phyloP scores from a whole-genome alignment of 768 basidiomycete genomes.

The Kockovaella imperatae region DNA sequence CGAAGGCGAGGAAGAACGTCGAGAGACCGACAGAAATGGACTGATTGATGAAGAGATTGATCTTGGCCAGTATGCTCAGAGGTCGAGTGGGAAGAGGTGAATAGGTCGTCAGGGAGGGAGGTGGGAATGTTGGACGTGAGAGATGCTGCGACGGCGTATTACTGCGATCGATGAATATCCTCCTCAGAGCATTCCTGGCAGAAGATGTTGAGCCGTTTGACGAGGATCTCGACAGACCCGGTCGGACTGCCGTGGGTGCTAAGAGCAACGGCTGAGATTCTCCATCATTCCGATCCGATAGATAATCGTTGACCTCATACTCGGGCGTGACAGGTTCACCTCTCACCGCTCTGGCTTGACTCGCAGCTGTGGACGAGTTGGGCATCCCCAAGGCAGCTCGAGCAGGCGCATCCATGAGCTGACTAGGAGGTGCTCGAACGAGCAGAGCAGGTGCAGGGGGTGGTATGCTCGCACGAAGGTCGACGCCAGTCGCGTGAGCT shows the following conservation, averaged over 20 bases:
- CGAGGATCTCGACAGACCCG: conserved; percentile 23
- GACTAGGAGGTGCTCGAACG: conserved; percentile 25
- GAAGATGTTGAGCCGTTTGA: conserved; percentile 27
- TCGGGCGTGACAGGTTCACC: conserved; percentile 34
- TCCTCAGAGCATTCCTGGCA: conserved; percentile 24
- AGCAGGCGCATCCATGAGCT: conserved; percentile 40
- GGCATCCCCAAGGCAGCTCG: conserved; percentile 42
- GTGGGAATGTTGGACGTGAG: conserved; percentile 42
- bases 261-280: conserved; percentile 7
- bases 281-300: background rate
- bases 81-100: conserved; percentile 37
- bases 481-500: background rate
- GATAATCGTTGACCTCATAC: conserved; percentile 25
- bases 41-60: conserved; percentile 45
- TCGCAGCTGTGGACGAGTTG: conserved; percentile 32
- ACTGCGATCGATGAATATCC: conserved; percentile 41
- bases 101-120: conserved; percentile 42
- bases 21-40: conserved; percentile 45
- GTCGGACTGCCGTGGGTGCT: conserved; percentile 16
- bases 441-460: background rate
- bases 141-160: conserved; percentile 40
- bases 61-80: conserved; percentile 22
- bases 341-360: conserved; percentile 39
- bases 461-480: too few species aligned
- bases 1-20: conserved; percentile 46